These are phyloP conservation scores for Candida smagusa DNA, from an alignment of 1,139 yeast genomes.

Conservation along the genomic window DNA sequence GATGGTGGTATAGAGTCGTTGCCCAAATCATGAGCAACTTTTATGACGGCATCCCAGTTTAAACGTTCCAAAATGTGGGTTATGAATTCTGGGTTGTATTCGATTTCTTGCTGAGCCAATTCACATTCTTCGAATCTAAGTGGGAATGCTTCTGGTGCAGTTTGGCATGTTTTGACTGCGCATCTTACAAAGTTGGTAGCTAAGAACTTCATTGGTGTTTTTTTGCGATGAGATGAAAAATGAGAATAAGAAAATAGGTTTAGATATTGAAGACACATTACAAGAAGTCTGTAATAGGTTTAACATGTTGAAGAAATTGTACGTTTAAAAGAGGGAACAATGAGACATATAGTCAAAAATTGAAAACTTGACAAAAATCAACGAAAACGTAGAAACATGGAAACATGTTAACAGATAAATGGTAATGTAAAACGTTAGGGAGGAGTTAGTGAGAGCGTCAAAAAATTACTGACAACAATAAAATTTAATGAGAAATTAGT, in stretches of 20 bases:
- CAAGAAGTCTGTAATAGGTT: no score
- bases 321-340: no score
- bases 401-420: no score
- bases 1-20: constrained; percentile 59
- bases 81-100: constrained; percentile 79
- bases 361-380: no score
- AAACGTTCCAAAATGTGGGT: constrained; percentile 74
- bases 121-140: constrained; percentile 69
- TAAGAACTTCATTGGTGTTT: constrained; percentile 70
- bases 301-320: no score
- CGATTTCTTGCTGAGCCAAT: constrained; percentile 73
- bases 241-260: background rate
- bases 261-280: no score
- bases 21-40: constrained; percentile 76
- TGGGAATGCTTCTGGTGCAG: constrained; percentile 77
- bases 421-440: no score
- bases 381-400: no score
- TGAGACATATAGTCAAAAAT: no score
- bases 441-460: no score
- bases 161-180: constrained; percentile 79
- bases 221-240: background rate
- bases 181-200: constrained; percentile 96
- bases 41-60: constrained; percentile 81
- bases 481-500: no score
- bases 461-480: no score